Evolutionary conservation across 257 asterid genomes (phyloP).

Genomic region (Solanum sejunctum): DNA sequence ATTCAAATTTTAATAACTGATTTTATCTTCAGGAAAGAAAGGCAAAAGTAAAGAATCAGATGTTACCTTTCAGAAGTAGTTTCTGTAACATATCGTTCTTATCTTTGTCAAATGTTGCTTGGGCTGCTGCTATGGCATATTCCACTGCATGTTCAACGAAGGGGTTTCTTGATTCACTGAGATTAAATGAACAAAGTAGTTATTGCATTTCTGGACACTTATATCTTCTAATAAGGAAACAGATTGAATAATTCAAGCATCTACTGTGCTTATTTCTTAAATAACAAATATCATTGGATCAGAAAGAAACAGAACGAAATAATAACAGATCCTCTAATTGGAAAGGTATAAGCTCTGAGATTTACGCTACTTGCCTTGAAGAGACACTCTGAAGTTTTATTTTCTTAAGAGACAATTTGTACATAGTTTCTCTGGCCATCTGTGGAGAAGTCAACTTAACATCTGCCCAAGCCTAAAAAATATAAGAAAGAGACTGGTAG

Average conservation of each 20-base stretch:
- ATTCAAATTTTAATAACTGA: neutral
- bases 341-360: neutral
- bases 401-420: conserved; percentile 59
- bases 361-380: conserved; percentile 31
- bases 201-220: neutral
- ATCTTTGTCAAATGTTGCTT: conserved; percentile 40
- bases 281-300: neutral
- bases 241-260: neutral
- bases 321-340: neutral
- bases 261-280: neutral
- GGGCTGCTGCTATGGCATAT: conserved; percentile 81
- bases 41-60: conserved; percentile 5
- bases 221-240: neutral
- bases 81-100: conserved; percentile 54
- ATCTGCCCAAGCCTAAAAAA: conserved; percentile 67
- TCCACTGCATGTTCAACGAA: conserved; percentile 86
- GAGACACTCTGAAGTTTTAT: conserved; percentile 49
- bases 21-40: conserved; percentile 5
- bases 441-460: conserved; percentile 94
- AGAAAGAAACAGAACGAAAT: neutral
- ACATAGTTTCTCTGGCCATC: conserved; percentile 80
- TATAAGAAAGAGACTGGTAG: neutral
- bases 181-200: conserved; percentile 15
- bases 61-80: conserved; percentile 70
- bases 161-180: conserved; percentile 82